Evolutionary conservation across 116 monocot genomes (phyloP).

Genomic region (Trichopus zeylanicus): DNA sequence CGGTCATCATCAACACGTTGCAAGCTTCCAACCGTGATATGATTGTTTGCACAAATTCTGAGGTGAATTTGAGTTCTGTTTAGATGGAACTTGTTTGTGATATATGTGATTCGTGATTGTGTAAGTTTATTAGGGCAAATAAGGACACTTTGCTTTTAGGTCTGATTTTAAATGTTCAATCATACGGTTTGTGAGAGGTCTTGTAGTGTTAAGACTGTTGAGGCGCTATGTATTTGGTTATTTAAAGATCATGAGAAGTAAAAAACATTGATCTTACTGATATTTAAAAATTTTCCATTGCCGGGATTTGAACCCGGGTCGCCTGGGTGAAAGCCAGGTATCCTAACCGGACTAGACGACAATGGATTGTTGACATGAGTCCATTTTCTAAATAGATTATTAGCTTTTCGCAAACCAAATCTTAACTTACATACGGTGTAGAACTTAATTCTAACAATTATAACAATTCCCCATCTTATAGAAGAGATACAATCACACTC

Average conservation of each 20-base stretch:
- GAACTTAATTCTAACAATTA: no score
- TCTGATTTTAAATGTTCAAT: background rate
- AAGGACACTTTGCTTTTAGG: background rate
- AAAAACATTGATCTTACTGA: no score
- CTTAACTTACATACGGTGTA: no score
- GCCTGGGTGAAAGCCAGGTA: slow-evolving; percentile 99
- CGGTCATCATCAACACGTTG: slow-evolving; percentile 32
- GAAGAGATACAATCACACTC: no score
- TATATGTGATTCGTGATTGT: no score
- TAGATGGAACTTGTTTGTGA: no score
- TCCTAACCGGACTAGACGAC: slow-evolving; percentile 99
- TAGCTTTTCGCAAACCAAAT: no score
- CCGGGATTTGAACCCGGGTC: slow-evolving; percentile 99
- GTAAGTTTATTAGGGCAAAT: background rate
- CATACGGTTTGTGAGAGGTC: background rate
- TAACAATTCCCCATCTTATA: no score
- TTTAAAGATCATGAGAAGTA: no score
- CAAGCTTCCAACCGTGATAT: slow-evolving; percentile 28
- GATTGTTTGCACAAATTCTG: background rate
- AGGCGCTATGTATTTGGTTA: background rate
- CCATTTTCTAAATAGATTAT: no score
- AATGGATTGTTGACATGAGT: slow-evolving; percentile 53
- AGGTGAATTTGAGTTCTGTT: no score
- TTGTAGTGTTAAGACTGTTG: background rate
- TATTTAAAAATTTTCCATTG: slow-evolving; percentile 57